These are phyloP conservation scores for Leptographium flavum DNA, from an alignment of 2,329 filamentous ascomycete genomes.

Conservation along the genomic window DNA sequence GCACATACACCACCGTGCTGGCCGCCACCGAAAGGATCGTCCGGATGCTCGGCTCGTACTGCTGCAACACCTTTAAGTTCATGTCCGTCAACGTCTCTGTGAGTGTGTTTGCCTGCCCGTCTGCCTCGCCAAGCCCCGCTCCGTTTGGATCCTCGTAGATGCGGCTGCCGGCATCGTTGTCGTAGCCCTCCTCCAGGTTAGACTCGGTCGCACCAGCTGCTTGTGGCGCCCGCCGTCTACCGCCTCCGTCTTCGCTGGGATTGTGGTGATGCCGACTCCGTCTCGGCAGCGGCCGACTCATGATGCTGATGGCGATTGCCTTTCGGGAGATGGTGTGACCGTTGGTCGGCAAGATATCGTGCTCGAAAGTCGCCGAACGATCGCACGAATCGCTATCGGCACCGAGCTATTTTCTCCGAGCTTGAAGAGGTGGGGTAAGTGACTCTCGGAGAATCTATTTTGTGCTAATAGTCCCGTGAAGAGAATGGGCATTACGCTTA, in stretches of 20 bases:
- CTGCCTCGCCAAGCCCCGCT: neutral
- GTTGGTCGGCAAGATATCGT: too few relatives aligned
- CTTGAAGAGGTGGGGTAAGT: too few relatives aligned
- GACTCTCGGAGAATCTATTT: too few relatives aligned
- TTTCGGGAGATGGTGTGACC: too few relatives aligned
- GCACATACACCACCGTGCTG: constrained; percentile 76
- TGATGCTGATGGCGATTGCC: constrained; percentile 12
- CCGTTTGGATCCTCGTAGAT: neutral
- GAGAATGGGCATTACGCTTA: too few relatives aligned
- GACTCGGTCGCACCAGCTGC: neutral
- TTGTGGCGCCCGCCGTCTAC: constrained; percentile 15
- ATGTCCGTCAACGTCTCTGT: constrained; percentile 44
- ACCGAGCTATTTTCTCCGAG: too few relatives aligned
- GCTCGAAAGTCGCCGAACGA: too few relatives aligned
- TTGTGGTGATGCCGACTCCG: constrained; percentile 16
- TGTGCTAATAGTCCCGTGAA: too few relatives aligned
- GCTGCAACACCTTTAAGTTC: constrained; percentile 71
- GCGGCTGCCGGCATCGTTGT: neutral
- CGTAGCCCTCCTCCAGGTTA: neutral
- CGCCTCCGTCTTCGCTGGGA: constrained; percentile 10
- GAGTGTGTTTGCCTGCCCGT: neutral
- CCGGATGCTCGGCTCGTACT: constrained; percentile 62
- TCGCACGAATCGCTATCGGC: too few relatives aligned
- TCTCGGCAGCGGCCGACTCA: constrained; percentile 30
- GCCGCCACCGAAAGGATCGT: constrained; percentile 67